These are phyloP conservation scores for Phytopythium aichiense DNA, from an alignment of 352 stramenopile species.

Conservation along the genomic window DNA sequence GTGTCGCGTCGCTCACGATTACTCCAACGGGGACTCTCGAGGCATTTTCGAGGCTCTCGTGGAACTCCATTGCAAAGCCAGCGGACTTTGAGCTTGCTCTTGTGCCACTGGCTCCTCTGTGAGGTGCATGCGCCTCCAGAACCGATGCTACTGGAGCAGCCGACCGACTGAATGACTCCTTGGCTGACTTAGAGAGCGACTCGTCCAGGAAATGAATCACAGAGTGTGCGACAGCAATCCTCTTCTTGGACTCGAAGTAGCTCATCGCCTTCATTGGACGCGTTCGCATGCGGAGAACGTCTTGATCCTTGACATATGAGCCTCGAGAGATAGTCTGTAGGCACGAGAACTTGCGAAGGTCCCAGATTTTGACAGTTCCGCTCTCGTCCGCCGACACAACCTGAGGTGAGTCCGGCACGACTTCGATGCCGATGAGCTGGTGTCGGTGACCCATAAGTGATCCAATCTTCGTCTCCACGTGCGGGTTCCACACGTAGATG, in stretches of 20 bases:
- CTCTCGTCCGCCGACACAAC: slow-evolving; percentile 51
- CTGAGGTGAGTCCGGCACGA: slow-evolving; percentile 35
- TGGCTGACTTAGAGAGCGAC: not conserved
- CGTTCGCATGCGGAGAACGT: slow-evolving; percentile 14
- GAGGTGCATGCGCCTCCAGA: not conserved
- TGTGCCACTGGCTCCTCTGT: not conserved
- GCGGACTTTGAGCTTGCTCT: not conserved
- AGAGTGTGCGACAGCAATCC: slow-evolving; percentile 42
- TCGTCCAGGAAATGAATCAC: slow-evolving; percentile 52
- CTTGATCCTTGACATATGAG: slow-evolving; percentile 21
- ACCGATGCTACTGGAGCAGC: not conserved
- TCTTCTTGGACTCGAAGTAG: slow-evolving; percentile 36
- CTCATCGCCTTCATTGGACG: slow-evolving; percentile 38
- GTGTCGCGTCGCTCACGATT: slow-evolving; percentile 19
- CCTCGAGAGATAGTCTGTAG: slow-evolving; percentile 35
- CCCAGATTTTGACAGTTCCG: slow-evolving; percentile 52
- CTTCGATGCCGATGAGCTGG: slow-evolving; percentile 50
- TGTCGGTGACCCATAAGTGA: slow-evolving; percentile 34
- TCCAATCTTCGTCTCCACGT: slow-evolving; percentile 52
- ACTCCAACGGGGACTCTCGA: slow-evolving; percentile 20
- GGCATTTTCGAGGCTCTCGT: not conserved
- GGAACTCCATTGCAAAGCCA: not conserved
- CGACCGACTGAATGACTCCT: not conserved
- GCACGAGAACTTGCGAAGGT: slow-evolving; percentile 41
- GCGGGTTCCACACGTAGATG: slow-evolving; percentile 59